Evolutionary conservation across 192 early-diverging fungal species (phyloP).

Genomic region (Podila epigama): DNA sequence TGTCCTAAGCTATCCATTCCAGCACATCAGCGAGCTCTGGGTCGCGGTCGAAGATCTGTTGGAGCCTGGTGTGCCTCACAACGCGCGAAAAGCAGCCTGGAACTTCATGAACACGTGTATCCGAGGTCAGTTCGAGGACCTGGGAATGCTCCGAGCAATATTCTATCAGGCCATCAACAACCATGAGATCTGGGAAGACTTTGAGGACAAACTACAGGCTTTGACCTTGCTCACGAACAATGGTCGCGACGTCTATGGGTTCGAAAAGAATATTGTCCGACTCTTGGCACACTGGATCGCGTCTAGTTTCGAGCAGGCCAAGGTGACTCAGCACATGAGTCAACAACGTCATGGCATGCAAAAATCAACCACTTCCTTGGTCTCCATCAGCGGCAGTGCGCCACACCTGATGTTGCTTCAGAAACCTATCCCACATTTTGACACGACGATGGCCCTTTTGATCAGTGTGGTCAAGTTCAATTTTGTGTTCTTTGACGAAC

Average conservation of each 20-base stretch:
- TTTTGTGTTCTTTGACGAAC: constrained; percentile 64
- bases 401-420: constrained; percentile 40
- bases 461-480: constrained; percentile 62
- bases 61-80: constrained; percentile 49
- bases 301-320: constrained; percentile 50
- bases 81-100: constrained; percentile 60
- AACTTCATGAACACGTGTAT: constrained; percentile 68
- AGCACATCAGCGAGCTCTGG: constrained; percentile 61
- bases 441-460: constrained; percentile 57
- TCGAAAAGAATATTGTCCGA: constrained; percentile 65
- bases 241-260: constrained; percentile 63
- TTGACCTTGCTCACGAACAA: constrained; percentile 58
- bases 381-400: constrained; percentile 37
- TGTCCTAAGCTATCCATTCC: constrained; percentile 59
- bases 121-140: constrained; percentile 60
- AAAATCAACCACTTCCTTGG: constrained; percentile 44
- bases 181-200: constrained; percentile 59
- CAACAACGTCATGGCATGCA: constrained; percentile 47
- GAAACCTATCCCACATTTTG: constrained; percentile 51
- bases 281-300: constrained; percentile 59
- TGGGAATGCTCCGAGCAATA: constrained; percentile 60
- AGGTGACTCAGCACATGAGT: constrained; percentile 40
- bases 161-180: constrained; percentile 62
- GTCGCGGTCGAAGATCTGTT: constrained; percentile 58
- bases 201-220: constrained; percentile 57